Conservation (phyloP, 306 rosid genomes). For the Prunus salicina region DNA sequence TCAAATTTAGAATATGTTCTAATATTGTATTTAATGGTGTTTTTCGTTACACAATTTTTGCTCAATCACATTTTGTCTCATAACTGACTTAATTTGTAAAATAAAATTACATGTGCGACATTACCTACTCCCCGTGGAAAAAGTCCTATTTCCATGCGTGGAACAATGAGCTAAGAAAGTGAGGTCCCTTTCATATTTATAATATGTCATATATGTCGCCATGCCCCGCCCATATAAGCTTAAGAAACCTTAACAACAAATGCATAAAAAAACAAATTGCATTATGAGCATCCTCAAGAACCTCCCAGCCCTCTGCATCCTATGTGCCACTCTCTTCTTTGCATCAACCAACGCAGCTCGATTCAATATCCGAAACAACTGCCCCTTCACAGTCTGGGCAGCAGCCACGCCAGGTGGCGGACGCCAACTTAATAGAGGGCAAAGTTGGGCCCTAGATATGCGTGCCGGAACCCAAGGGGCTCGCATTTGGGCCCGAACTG, state of each 20-base stretch:
- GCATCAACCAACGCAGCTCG: slow-evolving; percentile 19
- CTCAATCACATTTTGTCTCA: no score
- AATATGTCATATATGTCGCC: no score
- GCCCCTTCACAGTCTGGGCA: slow-evolving; percentile 31
- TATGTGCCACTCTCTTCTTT: background rate
- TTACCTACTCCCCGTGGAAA: no score
- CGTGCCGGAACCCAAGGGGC: background rate
- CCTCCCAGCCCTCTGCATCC: background rate
- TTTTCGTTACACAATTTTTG: no score
- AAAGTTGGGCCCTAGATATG: slow-evolving; percentile 20
- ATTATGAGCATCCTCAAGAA: background rate
- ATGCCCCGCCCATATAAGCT: background rate
- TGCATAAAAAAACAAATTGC: no score
- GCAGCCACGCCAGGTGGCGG: slow-evolving; percentile 28
- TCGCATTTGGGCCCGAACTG: slow-evolving; percentile 27
- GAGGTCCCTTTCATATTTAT: no score
- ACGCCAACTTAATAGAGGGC: background rate
- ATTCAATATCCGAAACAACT: slow-evolving; percentile 18
- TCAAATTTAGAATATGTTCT: no score
- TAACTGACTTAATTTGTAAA: no score
- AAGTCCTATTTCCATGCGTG: no score
- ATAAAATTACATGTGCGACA: no score
- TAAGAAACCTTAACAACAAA: background rate
- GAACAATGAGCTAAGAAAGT: no score
- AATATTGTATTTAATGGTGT: no score